These are phyloP conservation scores for Monosporozyma yasuniensis DNA, from an alignment of 805 yeast genomes.

Conservation along the genomic window DNA sequence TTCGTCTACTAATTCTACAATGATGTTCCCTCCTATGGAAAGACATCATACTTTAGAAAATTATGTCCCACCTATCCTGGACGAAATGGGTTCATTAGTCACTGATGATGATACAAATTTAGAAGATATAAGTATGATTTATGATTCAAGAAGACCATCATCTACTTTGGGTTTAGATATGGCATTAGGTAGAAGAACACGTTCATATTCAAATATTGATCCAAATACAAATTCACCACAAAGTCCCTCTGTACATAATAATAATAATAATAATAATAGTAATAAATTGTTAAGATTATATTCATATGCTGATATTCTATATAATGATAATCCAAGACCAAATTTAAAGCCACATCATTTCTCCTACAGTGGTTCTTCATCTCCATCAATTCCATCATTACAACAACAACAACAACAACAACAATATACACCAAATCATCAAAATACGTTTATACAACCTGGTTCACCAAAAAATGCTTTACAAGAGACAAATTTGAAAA, in stretches of 20 bases:
- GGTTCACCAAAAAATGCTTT: not conserved
- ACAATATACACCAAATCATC: not conserved
- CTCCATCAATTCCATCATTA: not conserved
- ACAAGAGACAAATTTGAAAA: slow-evolving; percentile 1
- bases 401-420: not conserved
- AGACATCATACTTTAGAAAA: slow-evolving; percentile 45
- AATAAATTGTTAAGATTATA: slow-evolving; percentile 38
- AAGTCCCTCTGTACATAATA: not conserved
- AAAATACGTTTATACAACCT: not conserved
- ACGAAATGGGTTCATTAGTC: slow-evolving; percentile 61
- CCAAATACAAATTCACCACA: not conserved
- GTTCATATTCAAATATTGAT: slow-evolving; percentile 12
- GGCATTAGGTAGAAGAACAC: slow-evolving; percentile 22
- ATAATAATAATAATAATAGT: not conserved
- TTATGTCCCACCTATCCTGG: slow-evolving; percentile 71
- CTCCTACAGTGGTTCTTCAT: slow-evolving; percentile 1
- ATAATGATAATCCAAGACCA: slow-evolving; percentile 37
- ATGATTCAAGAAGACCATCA: slow-evolving; percentile 41
- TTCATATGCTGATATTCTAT: slow-evolving; percentile 74
- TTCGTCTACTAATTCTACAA: not conserved
- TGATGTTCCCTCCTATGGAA: not conserved
- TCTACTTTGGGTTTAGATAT: slow-evolving; percentile 40
- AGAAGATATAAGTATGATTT: slow-evolving; percentile 66
- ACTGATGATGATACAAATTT: slow-evolving; percentile 53
- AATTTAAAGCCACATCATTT: slow-evolving; percentile 1